Evolutionary conservation across 768 basidiomycete species (phyloP), one percentile per base, ranked within the genome.

Genomic region (Galerina sulciceps): DNA sequence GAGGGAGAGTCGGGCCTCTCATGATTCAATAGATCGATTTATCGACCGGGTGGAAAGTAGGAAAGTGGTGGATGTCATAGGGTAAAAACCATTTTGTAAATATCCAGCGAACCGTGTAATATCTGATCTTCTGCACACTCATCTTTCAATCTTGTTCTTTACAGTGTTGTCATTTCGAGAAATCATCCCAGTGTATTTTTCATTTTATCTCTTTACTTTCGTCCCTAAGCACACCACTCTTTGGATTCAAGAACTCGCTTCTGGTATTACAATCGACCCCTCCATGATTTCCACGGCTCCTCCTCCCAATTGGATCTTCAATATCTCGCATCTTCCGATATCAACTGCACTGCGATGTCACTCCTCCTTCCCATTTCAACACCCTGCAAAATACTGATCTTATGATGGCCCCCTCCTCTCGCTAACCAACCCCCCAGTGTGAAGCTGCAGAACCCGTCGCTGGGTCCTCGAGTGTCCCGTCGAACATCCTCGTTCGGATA

Each of bases 361-460:
- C 79, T 79, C 55, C 64, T 73, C 58, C 79, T 65, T 3, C 79
- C 80, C 71, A 81, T 80, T 59, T 82, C 80, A 1, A 80, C 74
- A 0, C 80, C 80, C 57, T 81, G 80, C 10, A 76, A 55, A 53
- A 82, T 71, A 8, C 74, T 63, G 43, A 79, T 66, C 50, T 40
- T 65, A 68, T 75, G 78, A 13, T 47, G 67, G 1, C 79, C 78
- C 4, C 58, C 61, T 1, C 78, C 78, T 26, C 72, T 75, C 10
- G 67, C 79, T 31, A 81, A 66, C 69, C 73, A 79, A 31, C 78
- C 79, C 8, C 67, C 73, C 6, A 82, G 69, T 34, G 80, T 38
- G 76, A 76, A 11, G 79, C 79, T 8, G 80, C 81, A 0, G 78
- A 78, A 1, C 81, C 80, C 31, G 80, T 81, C 8, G 79, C 81